A percentile compares a stretch with the other conserved stretches of the same genome.
phyloP scores from a whole-genome alignment of 306 rosid genomes.

The Quercus bicolor region DNA sequence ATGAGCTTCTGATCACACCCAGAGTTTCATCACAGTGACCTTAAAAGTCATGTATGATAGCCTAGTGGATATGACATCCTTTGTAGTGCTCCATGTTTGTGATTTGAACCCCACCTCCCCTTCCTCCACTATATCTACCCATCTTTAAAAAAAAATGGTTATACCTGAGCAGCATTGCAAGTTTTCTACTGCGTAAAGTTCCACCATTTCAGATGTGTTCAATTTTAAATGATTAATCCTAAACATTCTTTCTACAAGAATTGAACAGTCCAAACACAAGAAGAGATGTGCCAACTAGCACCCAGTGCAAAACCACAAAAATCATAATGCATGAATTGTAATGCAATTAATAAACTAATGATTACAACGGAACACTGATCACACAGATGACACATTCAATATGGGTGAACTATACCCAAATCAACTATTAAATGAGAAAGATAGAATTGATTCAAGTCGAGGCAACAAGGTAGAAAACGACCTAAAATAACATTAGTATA shows the following conservation, averaged over 20 bases:
- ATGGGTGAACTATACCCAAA: background rate
- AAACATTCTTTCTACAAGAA: background rate
- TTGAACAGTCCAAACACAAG: background rate
- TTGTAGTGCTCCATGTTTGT: too few relatives aligned
- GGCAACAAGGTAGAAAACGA: too few relatives aligned
- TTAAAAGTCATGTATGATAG: background rate
- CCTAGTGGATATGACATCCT: too few relatives aligned
- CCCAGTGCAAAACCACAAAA: background rate
- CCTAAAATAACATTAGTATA: too few relatives aligned
- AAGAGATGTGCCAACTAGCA: background rate
- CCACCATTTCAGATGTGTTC: background rate
- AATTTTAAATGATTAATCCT: background rate
- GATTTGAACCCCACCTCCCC: too few relatives aligned
- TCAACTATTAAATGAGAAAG: background rate
- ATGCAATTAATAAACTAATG: background rate
- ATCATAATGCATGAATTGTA: background rate
- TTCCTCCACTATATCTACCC: too few relatives aligned
- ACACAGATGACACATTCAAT: background rate
- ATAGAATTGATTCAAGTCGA: too few relatives aligned
- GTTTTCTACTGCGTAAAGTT: background rate
- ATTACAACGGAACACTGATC: background rate
- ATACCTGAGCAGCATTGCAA: background rate
- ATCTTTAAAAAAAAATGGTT: background rate
- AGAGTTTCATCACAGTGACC: background rate
- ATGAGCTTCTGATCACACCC: background rate